Conservation (phyloP, 2,329 filamentous ascomycete species). For the Fusarium floridanum region DNA sequence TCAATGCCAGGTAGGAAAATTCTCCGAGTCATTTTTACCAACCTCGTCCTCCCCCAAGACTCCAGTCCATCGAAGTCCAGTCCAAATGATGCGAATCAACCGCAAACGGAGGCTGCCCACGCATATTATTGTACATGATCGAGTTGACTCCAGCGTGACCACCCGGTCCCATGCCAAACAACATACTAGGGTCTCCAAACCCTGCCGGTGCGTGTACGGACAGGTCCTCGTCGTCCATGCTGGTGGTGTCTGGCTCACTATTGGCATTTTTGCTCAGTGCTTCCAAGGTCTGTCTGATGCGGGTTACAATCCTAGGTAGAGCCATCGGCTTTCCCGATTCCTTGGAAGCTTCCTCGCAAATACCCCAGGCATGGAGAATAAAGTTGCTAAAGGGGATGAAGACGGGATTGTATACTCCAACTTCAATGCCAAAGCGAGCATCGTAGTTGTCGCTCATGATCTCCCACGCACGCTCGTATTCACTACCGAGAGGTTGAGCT, state of each 20-base stretch:
- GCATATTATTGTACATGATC: neutral
- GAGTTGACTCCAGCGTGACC: neutral
- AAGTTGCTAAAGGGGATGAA: neutral
- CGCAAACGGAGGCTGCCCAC: neutral
- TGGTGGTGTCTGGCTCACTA: neutral
- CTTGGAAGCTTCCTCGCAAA: neutral
- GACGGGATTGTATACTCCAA: neutral
- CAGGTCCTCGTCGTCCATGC: neutral
- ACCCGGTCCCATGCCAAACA: neutral
- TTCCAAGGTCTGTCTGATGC: neutral
- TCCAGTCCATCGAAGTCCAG: neutral
- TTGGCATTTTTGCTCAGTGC: neutral
- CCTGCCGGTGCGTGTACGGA: neutral
- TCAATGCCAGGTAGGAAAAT: neutral
- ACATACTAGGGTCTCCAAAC: neutral
- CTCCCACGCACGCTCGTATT: neutral
- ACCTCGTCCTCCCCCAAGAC: neutral
- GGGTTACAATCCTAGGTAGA: neutral
- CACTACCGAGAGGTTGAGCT: neutral
- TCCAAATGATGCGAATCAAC: neutral
- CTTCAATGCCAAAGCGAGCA: neutral
- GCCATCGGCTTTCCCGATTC: neutral
- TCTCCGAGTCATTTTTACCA: neutral
- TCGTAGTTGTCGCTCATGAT: slow-evolving; percentile 6
- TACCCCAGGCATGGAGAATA: slow-evolving; percentile 1